Base-by-base conservation (phyloP, 768 basidiomycete species). In the Hygrocybe punicea region DNA sequence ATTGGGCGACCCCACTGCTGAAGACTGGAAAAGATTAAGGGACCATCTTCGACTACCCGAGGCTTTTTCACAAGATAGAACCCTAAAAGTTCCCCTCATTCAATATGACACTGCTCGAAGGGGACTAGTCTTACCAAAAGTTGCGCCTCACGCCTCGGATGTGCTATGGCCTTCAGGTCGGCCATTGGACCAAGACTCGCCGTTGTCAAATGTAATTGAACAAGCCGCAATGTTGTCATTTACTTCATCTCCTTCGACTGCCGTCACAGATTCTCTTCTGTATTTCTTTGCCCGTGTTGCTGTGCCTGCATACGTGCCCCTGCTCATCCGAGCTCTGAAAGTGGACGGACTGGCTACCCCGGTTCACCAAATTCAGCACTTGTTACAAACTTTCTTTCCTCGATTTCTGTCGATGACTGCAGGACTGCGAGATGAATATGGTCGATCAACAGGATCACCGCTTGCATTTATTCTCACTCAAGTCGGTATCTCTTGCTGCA, bases 21-120 rank as follows among this genome's bases (percentile, higher is more conserved):
- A 85, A 57, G 87, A 88, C 60, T n/a, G 33, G 8, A 54, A 52
- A 29, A 76, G 81, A 23, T 56, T 86, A 14, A 69, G 72, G 14
- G 78, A 84, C 55, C 71, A 80, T 64, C 59, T 72, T 33, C 78
- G 84, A 25, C 74, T 87, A n/a, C 80, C 84, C 56, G 25, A 36
- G 62, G 35, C 16, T 53, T 16, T 9, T 51, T 33, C 6, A n/a
- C 19, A 35, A 48, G 23, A 51, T 37, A 35, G 45, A 36, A 16
- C 58, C 60, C 49, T 39, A 34, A 8, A 64, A 59, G 16, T 48
- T 36, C 60, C 62, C 39, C 51, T 63, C 42, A 50, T 64, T 49
- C 39, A 58, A 8, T 80, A 76, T 58, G 74, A 77, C 56, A 67
- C 65, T 21, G 53, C 67, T 34, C 70, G 78, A 45, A 65, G 80